Base-by-base conservation (phyloP, 345 rosid genomes). In the Raphanus sativus region DNA sequence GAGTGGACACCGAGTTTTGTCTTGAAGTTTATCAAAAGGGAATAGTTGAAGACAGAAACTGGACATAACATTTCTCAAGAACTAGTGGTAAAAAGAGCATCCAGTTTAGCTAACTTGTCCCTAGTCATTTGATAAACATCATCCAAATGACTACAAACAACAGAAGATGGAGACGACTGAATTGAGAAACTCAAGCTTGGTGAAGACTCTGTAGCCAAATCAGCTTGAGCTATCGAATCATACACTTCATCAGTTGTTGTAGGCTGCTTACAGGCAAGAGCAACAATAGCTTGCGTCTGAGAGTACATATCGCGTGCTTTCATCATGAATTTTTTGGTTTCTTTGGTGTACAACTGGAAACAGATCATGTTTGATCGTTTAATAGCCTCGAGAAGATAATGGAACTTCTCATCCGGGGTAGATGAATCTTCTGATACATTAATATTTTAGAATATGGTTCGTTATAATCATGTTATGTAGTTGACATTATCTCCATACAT, bases 271-370 rank as follows among this genome's bases (percentile, higher is more conserved):
- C 54, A 75, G 16, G 96, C 90, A 36, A 94, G 88, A 69, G 88
- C 86, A 73, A 86, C 66, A 68, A 94, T 78, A 42, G 97, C 97
- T 71, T 85, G 93, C n/a, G 74, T 94, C 99, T 32, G 98, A 87
- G 79, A 94, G 70, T 32, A 90, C 89, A 83, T 77, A 90, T 83
- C 93, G 89, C 8, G 83, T 81, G 86, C 98, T 90, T 86, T 94
- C 99, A 80, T 92, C 99, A 86, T 92, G 98, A 58, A 92, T 83
- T 29, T 94, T 83, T 94, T 95, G 62, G 81, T 80, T 66, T 94
- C 98, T 85, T 94, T 92, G 0, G 83, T 32, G 82, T 85, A 92
- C 38, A 87, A 83, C 86, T 92, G 97, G 85, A 88, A 81, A 78
- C 97, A 94, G 5, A 59, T 84, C 88, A 85, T 82, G 84, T 92